phyloP scores from a whole-genome alignment of 2,329 filamentous ascomycete species.

The Pyricularia sp. region DNA sequence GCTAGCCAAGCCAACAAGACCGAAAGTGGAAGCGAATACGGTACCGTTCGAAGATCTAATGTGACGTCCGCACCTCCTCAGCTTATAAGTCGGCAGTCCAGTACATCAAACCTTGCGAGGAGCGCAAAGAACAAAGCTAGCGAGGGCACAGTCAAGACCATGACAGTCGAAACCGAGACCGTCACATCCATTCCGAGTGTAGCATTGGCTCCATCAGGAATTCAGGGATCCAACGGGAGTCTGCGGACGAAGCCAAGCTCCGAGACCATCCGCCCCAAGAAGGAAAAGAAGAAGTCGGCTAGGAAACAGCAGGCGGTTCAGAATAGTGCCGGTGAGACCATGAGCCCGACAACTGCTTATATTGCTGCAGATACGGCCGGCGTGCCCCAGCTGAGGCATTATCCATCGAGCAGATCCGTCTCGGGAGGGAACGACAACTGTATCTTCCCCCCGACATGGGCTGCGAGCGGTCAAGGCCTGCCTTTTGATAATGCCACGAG shows the following conservation, averaged over 20 bases:
- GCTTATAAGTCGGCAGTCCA: slow-evolving; percentile 52
- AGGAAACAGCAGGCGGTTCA: slow-evolving; percentile 64
- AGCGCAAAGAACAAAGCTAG: slow-evolving; percentile 53
- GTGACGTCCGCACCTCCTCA: slow-evolving; percentile 34
- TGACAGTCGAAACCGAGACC: slow-evolving; percentile 97
- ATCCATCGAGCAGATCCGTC: slow-evolving; percentile 25
- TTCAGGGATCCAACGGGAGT: slow-evolving; percentile 54
- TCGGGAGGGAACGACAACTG: slow-evolving; percentile 15
- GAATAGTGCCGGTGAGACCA: slow-evolving; percentile 57
- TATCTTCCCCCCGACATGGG: slow-evolving; percentile 21
- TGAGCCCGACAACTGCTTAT: slow-evolving; percentile 14
- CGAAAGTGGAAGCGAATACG: slow-evolving; percentile 56
- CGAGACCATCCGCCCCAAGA: slow-evolving; percentile 92
- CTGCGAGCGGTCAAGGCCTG: slow-evolving; percentile 18
- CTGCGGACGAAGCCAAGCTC: slow-evolving; percentile 77
- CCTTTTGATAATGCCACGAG: slow-evolving; percentile 16
- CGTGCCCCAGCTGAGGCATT: slow-evolving; percentile 23
- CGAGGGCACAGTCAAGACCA: slow-evolving; percentile 71
- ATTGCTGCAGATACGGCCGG: background rate
- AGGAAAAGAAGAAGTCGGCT: slow-evolving; percentile 70
- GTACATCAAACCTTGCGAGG: slow-evolving; percentile 34
- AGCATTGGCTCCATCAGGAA: slow-evolving; percentile 52
- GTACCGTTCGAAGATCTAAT: slow-evolving; percentile 34
- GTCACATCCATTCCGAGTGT: slow-evolving; percentile 84
- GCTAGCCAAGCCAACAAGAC: slow-evolving; percentile 30